A percentile compares a stretch with the other conserved stretches of the same genome.
These are phyloP conservation scores for Marasmius sp. DNA, from an alignment of 1,284 basidiomycete species.

Conservation along the genomic window DNA sequence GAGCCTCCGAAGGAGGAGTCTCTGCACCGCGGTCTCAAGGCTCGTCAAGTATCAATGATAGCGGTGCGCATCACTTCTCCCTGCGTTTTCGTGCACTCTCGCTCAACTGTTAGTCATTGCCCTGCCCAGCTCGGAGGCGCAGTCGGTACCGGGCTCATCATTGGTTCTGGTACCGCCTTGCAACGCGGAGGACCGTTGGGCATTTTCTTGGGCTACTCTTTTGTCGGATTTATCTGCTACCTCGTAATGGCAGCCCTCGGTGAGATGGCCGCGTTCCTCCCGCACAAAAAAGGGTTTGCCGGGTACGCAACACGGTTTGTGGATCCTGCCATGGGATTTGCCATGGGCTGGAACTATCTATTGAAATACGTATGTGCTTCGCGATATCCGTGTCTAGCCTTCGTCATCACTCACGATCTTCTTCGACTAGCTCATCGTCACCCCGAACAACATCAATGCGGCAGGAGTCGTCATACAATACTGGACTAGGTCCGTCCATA, in stretches of 20 bases:
- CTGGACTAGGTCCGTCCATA: constrained; percentile 55
- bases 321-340: constrained; percentile 55
- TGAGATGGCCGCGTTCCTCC: constrained; percentile 57
- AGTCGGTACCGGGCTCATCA: constrained; percentile 77
- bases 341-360: constrained; percentile 52
- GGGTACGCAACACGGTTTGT: constrained; percentile 52
- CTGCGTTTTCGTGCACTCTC: not conserved
- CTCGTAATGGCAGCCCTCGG: constrained; percentile 49
- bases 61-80: constrained; percentile 35
- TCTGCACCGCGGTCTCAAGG: constrained; percentile 62
- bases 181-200: constrained; percentile 51
- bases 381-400: not conserved
- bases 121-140: constrained; percentile 52
- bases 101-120: not conserved
- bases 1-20: constrained; percentile 40
- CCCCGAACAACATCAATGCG: constrained; percentile 55
- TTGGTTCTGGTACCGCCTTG: constrained; percentile 62
- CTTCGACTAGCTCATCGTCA: constrained; percentile 38
- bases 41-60: constrained; percentile 73
- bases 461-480: constrained; percentile 65
- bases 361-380: constrained; percentile 41
- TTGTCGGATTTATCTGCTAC: constrained; percentile 58
- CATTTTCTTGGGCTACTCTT: constrained; percentile 50
- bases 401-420: not conserved
- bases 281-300: constrained; percentile 55